Conservation (phyloP, 192 early-diverging fungal species). For the Funneliformis geosporum region DNA sequence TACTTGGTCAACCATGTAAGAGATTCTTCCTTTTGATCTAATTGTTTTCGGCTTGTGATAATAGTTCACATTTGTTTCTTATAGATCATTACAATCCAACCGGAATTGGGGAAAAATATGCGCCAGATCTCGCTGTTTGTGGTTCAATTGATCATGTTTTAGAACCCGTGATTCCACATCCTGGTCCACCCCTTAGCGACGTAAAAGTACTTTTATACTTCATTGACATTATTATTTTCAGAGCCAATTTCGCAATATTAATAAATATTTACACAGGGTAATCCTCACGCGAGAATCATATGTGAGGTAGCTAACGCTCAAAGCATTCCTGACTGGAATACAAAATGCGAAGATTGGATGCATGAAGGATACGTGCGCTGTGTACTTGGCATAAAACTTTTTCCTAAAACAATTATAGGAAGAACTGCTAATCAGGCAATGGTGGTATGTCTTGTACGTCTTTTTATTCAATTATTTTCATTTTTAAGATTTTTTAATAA, state of each 20-base stretch:
- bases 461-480: too few relatives aligned
- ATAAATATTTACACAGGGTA: constrained; percentile 23
- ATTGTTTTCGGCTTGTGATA: not conserved
- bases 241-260: constrained; percentile 15
- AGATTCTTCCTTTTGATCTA: not conserved
- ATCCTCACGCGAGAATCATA: constrained; percentile 11
- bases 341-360: constrained; percentile 19
- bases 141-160: not conserved
- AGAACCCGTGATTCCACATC: not conserved
- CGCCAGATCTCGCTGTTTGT: constrained; percentile 6
- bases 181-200: not conserved
- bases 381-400: constrained; percentile 27
- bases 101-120: not conserved
- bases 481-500: too few relatives aligned
- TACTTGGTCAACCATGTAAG: not conserved
- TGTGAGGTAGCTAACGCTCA: constrained; percentile 18
- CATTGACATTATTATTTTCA: constrained; percentile 7
- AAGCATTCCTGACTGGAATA: not conserved
- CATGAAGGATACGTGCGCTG: not conserved
- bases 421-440: too few relatives aligned
- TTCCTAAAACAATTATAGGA: too few relatives aligned
- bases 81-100: constrained; percentile 21
- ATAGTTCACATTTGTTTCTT: not conserved
- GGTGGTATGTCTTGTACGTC: too few relatives aligned
- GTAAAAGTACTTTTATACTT: not conserved